A percentile compares a stretch with the other conserved stretches of the same genome.
These are phyloP conservation scores for Anacardium occidentale DNA, from an alignment of 345 rosid genomes.

Conservation along the genomic window DNA sequence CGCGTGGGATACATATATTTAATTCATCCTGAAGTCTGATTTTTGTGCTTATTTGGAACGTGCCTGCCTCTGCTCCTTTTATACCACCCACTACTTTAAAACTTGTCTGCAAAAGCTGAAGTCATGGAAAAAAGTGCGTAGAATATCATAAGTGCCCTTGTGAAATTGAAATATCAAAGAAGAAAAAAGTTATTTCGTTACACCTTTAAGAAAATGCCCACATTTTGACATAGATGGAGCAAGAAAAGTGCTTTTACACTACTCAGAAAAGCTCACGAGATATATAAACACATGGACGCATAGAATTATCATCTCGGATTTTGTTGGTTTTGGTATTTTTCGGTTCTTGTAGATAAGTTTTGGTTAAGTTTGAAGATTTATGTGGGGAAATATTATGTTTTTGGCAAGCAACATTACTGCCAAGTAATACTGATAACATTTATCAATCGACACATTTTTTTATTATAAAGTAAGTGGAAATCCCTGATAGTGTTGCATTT, in stretches of 20 bases:
- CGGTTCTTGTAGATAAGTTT: not conserved
- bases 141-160: not conserved
- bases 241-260: slow-evolving; percentile 24
- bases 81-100: not conserved
- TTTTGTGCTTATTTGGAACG: not conserved
- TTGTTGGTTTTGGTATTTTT: slow-evolving; percentile 5
- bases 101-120: slow-evolving; percentile 12
- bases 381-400: not conserved
- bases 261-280: slow-evolving; percentile 21
- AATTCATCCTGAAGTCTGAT: not conserved
- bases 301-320: not conserved
- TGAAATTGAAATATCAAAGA: not conserved
- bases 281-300: not conserved
- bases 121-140: not conserved
- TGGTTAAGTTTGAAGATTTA: not conserved
- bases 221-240: not conserved
- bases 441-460: not conserved
- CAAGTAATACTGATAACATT: too few species aligned
- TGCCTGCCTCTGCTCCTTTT: not conserved
- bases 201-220: not conserved
- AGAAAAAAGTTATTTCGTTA: not conserved
- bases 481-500: not conserved
- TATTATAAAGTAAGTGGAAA: too few species aligned
- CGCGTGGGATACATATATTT: not conserved
- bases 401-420: not conserved